Conservation (phyloP, 2,329 filamentous ascomycete genomes). For the Neurospora sp. region DNA sequence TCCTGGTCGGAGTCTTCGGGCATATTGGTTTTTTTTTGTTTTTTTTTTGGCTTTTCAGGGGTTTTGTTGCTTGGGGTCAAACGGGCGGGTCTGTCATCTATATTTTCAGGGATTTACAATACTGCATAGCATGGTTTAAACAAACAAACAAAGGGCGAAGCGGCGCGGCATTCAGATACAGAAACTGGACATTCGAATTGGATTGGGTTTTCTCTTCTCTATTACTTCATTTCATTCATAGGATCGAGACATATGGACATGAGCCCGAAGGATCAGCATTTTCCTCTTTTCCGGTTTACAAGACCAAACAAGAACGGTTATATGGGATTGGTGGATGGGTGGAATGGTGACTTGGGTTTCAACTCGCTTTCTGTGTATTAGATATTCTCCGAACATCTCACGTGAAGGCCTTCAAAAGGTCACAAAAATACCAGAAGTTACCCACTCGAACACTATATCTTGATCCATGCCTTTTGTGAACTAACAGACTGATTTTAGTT, state of each 20-base stretch:
- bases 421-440: constrained; percentile 55
- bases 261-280: constrained; percentile 12
- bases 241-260: constrained; percentile 6
- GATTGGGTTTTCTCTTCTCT: constrained; percentile 1
- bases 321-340: constrained; percentile 4
- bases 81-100: constrained; percentile 3
- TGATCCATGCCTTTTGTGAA: not conserved
- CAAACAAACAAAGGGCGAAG: not conserved
- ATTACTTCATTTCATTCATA: constrained; percentile 6
- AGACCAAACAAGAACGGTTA: constrained; percentile 6
- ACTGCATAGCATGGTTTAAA: constrained; percentile 1
- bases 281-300: constrained; percentile 3
- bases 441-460: constrained; percentile 39
- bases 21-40: not conserved
- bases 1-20: constrained; percentile 14
- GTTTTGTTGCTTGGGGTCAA: constrained; percentile 17
- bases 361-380: constrained; percentile 59
- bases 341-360: constrained; percentile 24
- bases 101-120: constrained; percentile 4
- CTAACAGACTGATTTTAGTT: not conserved
- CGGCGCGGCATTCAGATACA: not conserved
- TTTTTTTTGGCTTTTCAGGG: constrained; percentile 9
- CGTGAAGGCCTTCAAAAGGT: constrained; percentile 15
- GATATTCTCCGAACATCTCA: constrained; percentile 33
- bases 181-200: constrained; percentile 1